These are phyloP conservation scores for Eucalyptus marginata DNA, from an alignment of 345 rosid genomes.

Conservation along the genomic window DNA sequence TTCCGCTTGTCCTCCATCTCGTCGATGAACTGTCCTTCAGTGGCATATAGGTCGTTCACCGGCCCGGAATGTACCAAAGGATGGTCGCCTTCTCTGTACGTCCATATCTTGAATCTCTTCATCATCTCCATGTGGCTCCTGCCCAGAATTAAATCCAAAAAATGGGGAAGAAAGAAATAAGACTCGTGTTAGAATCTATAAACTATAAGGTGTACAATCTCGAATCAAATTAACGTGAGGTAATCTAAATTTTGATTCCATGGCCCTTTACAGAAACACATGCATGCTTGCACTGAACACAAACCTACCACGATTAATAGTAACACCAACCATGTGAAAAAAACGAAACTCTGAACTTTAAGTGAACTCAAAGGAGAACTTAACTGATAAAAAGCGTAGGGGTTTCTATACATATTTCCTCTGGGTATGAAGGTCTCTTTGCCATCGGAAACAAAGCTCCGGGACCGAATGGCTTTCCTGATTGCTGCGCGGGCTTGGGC, in stretches of 20 bases:
- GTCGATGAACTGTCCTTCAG: not conserved
- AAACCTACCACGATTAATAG: not conserved
- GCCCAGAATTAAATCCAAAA: not conserved
- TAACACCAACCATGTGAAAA: not conserved
- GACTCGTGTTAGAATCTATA: not conserved
- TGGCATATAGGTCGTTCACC: conserved; percentile 36
- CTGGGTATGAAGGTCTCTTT: conserved; percentile 26
- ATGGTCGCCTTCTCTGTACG: conserved; percentile 46
- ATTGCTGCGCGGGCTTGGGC: conserved; percentile 40
- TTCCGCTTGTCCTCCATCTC: conserved; percentile 27
- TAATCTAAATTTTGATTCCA: too few species aligned
- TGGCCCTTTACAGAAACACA: not conserved
- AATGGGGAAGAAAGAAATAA: not conserved
- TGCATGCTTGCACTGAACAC: not conserved
- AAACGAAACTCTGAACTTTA: not conserved
- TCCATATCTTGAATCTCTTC: conserved; percentile 7
- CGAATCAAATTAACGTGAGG: too few species aligned
- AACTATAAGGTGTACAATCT: not conserved
- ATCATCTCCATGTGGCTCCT: conserved; percentile 57
- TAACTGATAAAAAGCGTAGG: conserved; percentile 48
- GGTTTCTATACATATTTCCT: conserved; percentile 36
- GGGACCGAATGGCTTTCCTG: conserved; percentile 18
- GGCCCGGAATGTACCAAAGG: conserved; percentile 45
- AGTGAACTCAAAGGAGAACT: not conserved
- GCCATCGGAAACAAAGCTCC: conserved; percentile 15